Evolutionary conservation across 1,284 basidiomycete species (phyloP), one percentile per base, ranked within the genome.

Genomic region (Austroboletus niveus): DNA sequence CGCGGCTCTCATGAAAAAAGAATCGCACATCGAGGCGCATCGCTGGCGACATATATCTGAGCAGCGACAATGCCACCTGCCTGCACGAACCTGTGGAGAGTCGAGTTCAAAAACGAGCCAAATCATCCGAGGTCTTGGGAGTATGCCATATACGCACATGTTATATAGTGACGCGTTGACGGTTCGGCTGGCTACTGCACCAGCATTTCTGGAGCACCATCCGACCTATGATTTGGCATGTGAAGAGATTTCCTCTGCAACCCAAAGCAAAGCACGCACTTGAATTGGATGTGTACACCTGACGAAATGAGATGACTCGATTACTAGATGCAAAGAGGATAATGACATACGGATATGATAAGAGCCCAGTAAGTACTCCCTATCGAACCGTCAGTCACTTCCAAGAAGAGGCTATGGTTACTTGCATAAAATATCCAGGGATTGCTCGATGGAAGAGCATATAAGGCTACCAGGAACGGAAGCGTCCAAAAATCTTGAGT

Each of bases 161-260:
- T 81, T 81, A 60, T 82, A 82, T 29, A 81, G 43, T 1, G 79
- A 80, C 0, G 79, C 79, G 49, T 78, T 80, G 42, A 82, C 77
- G 0, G 79, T 81, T 15, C 79, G 70, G 51, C 75, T 77, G 8
- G 79, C 78, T 8, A 82, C 80, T 3, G 74, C 76, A 32, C 79
- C 79, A 0, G 77, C 69, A 53, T 81, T 81, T 40, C 78, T 73
- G n/a, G 78, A 81, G 56, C 75, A 76, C 80, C 78, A 81, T 15
- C 68, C 77, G 14, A 80, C 77, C 67, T 79, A 68, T 30, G 72
- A 29, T 32, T 10, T 20, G 27, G 12, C 14, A 4, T 41, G 14
- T 41, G n/a, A 8, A 27, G 3, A 41, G 22, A 27, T 1, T 8
- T 15, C 22, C 15, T 24, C 24, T 8, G 24, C 4, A 29, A 24